Evolutionary conservation across 805 yeast genomes (phyloP).

Genomic region (Metschnikowia chrysomelidarum): DNA sequence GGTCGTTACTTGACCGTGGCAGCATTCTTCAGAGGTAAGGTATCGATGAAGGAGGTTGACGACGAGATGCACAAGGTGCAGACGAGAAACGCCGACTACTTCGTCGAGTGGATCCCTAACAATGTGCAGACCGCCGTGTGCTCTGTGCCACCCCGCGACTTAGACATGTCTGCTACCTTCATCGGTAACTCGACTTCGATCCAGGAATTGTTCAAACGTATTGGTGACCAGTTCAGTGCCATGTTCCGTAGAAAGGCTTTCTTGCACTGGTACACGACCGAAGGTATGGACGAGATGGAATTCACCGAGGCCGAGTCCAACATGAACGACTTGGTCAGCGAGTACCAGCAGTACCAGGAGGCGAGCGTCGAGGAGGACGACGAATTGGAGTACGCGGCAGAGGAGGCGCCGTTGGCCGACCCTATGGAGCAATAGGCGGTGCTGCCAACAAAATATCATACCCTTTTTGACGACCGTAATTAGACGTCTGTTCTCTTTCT

Average conservation of each 20-base stretch:
- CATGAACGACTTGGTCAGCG: conserved; percentile 84
- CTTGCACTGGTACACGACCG: conserved; percentile 94
- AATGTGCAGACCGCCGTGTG: conserved; percentile 94
- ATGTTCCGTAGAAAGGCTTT: conserved; percentile 94
- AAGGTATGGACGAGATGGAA: conserved; percentile 96
- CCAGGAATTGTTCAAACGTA: conserved; percentile 86
- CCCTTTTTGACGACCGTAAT: conserved; percentile 8
- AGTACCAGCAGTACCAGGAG: conserved; percentile 89
- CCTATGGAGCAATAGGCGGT: conserved; percentile 35
- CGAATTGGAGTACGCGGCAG: conserved; percentile 62
- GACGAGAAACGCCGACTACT: conserved; percentile 74
- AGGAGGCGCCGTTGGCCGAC: conserved; percentile 56
- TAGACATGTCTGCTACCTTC: conserved; percentile 89
- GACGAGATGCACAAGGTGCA: conserved; percentile 88
- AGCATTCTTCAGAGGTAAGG: conserved; percentile 92
- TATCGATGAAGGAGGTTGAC: conserved; percentile 89
- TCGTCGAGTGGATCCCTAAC: conserved; percentile 96
- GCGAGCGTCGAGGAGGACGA: conserved; percentile 76
- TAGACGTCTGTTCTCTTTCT: neutral
- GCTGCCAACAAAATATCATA: conserved; percentile 11
- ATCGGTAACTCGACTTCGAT: conserved; percentile 92
- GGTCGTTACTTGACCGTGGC: conserved; percentile 93
- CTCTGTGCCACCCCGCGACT: conserved; percentile 81
- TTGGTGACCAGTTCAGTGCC: conserved; percentile 84
- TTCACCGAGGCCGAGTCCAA: conserved; percentile 92